phyloP scores from a whole-genome alignment of 345 rosid species.

The Populus simonii region DNA sequence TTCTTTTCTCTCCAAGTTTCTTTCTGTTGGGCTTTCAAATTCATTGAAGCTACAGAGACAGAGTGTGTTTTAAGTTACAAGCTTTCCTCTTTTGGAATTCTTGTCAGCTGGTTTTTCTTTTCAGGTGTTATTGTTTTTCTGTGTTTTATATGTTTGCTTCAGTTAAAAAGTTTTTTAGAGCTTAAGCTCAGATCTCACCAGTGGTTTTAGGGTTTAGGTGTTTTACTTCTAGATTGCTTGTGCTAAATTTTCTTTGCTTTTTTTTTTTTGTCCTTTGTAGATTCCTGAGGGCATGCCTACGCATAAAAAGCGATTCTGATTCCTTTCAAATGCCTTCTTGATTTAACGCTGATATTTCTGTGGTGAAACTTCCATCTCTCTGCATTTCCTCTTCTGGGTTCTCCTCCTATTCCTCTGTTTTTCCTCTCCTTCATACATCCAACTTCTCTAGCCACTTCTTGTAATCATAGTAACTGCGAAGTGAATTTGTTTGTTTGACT shows the following conservation, averaged over 20 bases:
- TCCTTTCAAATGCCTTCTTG: slow-evolving; percentile 46
- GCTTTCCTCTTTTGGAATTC: slow-evolving; percentile 15
- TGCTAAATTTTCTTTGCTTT: slow-evolving; percentile 8
- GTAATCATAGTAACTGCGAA: background rate
- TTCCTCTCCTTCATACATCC: slow-evolving; percentile 13
- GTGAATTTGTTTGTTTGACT: background rate
- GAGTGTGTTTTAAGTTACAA: slow-evolving; percentile 16
- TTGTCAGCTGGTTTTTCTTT: background rate
- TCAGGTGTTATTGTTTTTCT: slow-evolving; percentile 17
- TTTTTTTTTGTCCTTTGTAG: slow-evolving; percentile 37
- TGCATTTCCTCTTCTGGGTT: slow-evolving; percentile 16
- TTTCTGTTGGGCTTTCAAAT: slow-evolving; percentile 10
- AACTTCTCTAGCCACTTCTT: background rate
- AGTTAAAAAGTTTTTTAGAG: slow-evolving; percentile 4
- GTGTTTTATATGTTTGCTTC: background rate
- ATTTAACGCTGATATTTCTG: slow-evolving; percentile 48
- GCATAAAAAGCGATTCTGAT: slow-evolving; percentile 52
- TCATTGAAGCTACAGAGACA: slow-evolving; percentile 11
- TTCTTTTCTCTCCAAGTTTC: background rate
- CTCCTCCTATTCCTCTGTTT: slow-evolving; percentile 19
- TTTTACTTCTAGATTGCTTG: background rate
- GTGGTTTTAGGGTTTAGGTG: slow-evolving; percentile 24
- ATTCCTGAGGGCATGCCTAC: slow-evolving; percentile 47
- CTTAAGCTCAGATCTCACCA: slow-evolving; percentile 32
- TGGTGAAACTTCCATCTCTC: slow-evolving; percentile 30